Evolutionary conservation across 805 yeast genomes (phyloP).

Genomic region (Candida orba): DNA sequence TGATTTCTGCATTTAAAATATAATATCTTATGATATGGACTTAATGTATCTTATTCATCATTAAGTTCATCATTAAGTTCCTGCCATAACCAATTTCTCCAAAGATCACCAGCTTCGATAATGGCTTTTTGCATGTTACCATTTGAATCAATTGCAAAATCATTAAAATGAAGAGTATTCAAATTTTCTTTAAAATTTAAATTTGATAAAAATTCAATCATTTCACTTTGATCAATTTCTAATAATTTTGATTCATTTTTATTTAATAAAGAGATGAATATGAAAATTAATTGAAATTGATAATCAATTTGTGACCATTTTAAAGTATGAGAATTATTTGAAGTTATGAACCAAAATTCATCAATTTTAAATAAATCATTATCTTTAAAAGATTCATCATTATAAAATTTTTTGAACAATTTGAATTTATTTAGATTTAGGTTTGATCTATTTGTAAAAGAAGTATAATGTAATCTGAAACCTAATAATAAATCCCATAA

Average conservation of each 20-base stretch:
- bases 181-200: slow-evolving; percentile 7
- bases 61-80: slow-evolving; percentile 41
- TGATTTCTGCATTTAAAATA: background rate
- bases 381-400: slow-evolving; percentile 6
- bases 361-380: slow-evolving; percentile 6
- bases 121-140: slow-evolving; percentile 60
- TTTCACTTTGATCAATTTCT: slow-evolving; percentile 88
- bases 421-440: slow-evolving; percentile 15
- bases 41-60: slow-evolving; percentile 9
- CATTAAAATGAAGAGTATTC: slow-evolving; percentile 1
- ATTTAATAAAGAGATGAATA: slow-evolving; percentile 71
- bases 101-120: slow-evolving; percentile 75
- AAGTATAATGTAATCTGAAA: slow-evolving; percentile 45
- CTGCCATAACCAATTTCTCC: slow-evolving; percentile 76
- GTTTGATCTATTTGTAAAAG: slow-evolving; percentile 8
- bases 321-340: slow-evolving; percentile 19
- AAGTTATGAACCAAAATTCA: slow-evolving; percentile 18
- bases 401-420: slow-evolving; percentile 17
- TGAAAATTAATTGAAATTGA: slow-evolving; percentile 68
- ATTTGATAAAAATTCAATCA: slow-evolving; percentile 65
- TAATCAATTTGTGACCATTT: slow-evolving; percentile 63
- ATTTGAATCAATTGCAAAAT: background rate
- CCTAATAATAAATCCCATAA: slow-evolving; percentile 86
- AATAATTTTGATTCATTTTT: slow-evolving; percentile 70
- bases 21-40: too few relatives aligned